A percentile compares a stretch with the other conserved stretches of the same genome.
These are phyloP conservation scores for Mycena rebaudengoi DNA, from an alignment of 768 basidiomycete species.

Conservation along the genomic window DNA sequence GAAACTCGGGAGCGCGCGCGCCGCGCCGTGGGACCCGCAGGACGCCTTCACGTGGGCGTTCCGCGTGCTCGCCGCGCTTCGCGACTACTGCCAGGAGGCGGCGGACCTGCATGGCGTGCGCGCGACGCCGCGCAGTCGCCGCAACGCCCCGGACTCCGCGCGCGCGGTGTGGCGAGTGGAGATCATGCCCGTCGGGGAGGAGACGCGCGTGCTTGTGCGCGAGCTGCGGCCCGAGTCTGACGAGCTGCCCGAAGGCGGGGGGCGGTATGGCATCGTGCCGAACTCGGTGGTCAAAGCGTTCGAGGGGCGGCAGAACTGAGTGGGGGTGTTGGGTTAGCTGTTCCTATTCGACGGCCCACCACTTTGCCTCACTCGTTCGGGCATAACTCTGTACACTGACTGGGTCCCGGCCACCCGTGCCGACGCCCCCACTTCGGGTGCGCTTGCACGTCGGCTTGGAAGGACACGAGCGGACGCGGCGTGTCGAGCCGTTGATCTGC, in stretches of 20 bases:
- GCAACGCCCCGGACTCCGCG: neutral
- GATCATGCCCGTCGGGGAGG: slow-evolving; percentile 7
- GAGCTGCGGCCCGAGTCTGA: neutral
- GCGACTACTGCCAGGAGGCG: slow-evolving; percentile 19
- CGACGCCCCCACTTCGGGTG: too few relatives aligned
- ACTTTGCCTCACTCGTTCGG: too few relatives aligned
- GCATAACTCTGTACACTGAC: too few relatives aligned
- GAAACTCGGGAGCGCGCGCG: too few relatives aligned
- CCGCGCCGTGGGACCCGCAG: slow-evolving; percentile 16
- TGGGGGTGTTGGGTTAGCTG: too few relatives aligned
- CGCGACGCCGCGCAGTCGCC: neutral
- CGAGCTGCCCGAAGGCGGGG: neutral
- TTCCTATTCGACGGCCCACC: too few relatives aligned
- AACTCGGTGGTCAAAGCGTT: slow-evolving; percentile 1
- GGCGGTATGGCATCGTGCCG: neutral
- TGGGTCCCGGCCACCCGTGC: too few relatives aligned
- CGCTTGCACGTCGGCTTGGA: too few relatives aligned
- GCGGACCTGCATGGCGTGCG: neutral
- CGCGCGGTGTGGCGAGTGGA: slow-evolving; percentile 7
- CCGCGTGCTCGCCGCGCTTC: slow-evolving; percentile 15
- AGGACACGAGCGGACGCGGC: too few relatives aligned
- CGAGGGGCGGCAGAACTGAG: neutral
- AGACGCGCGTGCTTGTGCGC: slow-evolving; percentile 8
- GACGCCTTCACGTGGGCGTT: slow-evolving; percentile 9
- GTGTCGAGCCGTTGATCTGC: too few relatives aligned